Evolutionary conservation across 495 filamentous ascomycete genomes (phyloP).

Genomic region (Patellaria atrata): DNA sequence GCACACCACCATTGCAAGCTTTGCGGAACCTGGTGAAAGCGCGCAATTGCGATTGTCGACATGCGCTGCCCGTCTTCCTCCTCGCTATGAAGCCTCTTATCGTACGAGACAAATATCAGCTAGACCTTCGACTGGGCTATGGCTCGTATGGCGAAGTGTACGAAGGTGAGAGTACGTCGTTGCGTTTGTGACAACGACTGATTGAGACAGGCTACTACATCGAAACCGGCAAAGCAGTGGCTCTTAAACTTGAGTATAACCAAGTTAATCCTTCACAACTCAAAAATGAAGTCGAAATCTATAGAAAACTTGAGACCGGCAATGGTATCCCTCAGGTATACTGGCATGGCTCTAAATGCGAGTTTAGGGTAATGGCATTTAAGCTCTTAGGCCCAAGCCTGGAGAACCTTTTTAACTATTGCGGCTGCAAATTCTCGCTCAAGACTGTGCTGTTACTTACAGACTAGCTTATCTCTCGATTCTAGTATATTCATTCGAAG

Average conservation of each 20-base stretch:
- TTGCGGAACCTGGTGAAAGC: too few species aligned
- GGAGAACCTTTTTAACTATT: slow-evolving; percentile 15
- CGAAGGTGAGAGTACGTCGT: too few species aligned
- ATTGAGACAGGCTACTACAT: slow-evolving; percentile 3
- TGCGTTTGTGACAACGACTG: too few species aligned
- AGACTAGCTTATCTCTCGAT: slow-evolving; percentile 11
- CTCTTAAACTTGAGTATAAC: slow-evolving; percentile 10
- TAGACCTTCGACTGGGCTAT: neutral
- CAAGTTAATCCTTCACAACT: slow-evolving; percentile 5
- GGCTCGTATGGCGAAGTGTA: neutral
- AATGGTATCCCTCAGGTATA: slow-evolving; percentile 10
- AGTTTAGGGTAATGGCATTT: slow-evolving; percentile 13
- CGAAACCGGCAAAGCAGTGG: slow-evolving; percentile 5
- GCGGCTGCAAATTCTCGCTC: slow-evolving; percentile 10
- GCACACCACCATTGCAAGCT: too few species aligned
- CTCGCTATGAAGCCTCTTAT: too few species aligned
- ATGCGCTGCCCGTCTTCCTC: too few species aligned
- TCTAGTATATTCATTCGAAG: slow-evolving; percentile 12
- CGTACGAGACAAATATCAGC: neutral
- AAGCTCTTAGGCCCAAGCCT: slow-evolving; percentile 13
- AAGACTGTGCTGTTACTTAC: slow-evolving; percentile 16
- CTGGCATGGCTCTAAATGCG: slow-evolving; percentile 11
- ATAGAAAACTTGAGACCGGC: slow-evolving; percentile 4
- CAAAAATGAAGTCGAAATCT: slow-evolving; percentile 9
- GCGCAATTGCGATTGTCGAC: too few species aligned